Conservation (phyloP, 768 basidiomycete genomes). For the Podaxis mareebaensis region DNA sequence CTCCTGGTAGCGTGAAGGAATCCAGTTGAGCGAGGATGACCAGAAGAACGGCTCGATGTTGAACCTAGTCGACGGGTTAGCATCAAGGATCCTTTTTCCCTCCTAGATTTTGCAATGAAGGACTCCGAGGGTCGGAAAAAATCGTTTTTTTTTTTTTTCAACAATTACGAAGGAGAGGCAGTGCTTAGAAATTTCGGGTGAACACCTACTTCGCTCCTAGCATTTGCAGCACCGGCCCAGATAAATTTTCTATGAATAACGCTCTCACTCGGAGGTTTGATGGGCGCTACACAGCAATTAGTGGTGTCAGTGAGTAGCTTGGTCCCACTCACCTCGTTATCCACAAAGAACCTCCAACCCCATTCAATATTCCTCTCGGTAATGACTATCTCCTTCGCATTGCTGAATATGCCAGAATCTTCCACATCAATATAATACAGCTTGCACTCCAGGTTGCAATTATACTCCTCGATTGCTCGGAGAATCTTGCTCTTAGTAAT, state of each 20-base stretch:
- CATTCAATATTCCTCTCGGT: slow-evolving; percentile 25
- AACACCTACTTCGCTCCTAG: slow-evolving; percentile 51
- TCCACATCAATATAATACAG: slow-evolving; percentile 44
- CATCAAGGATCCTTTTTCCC: not conserved
- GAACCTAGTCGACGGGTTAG: slow-evolving; percentile 34
- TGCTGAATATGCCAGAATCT: slow-evolving; percentile 36
- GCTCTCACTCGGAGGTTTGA: slow-evolving; percentile 46
- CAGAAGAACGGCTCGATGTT: slow-evolving; percentile 68
- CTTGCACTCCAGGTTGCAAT: slow-evolving; percentile 3
- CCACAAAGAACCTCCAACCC: slow-evolving; percentile 37
- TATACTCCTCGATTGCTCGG: slow-evolving; percentile 35
- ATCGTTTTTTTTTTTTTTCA: not conserved
- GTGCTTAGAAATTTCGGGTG: not conserved
- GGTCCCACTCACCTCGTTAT: slow-evolving; percentile 33
- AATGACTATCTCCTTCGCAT: slow-evolving; percentile 25
- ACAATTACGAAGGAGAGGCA: not conserved
- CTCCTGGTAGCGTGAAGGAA: slow-evolving; percentile 65
- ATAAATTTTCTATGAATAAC: slow-evolving; percentile 53
- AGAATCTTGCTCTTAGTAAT: slow-evolving; percentile 41
- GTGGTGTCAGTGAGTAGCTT: not conserved
- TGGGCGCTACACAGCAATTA: slow-evolving; percentile 23
- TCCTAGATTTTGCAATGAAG: not conserved
- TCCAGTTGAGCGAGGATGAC: slow-evolving; percentile 66
- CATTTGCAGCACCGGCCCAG: slow-evolving; percentile 57
- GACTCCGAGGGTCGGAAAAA: not conserved